phyloP scores from a whole-genome alignment of 305 asterid species.

The Caryopteris hybrid region DNA sequence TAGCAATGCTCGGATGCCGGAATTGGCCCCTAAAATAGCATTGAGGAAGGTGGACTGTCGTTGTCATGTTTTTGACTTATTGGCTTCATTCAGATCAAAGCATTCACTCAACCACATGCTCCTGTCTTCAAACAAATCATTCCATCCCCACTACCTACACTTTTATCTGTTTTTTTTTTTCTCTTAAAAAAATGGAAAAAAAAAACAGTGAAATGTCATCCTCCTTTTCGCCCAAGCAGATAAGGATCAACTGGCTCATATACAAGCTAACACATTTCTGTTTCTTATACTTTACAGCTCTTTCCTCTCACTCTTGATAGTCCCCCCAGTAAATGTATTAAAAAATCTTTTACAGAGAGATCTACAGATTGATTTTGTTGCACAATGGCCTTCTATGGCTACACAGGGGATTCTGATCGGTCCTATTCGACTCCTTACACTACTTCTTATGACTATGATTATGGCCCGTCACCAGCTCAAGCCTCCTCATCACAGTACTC shows the following conservation, averaged over 20 bases:
- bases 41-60: conserved; percentile 17
- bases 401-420: conserved; percentile 32
- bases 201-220: neutral
- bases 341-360: too few species aligned
- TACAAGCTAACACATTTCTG: neutral
- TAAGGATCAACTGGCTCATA: conserved; percentile 34
- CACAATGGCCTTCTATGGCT: conserved; percentile 57
- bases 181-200: neutral
- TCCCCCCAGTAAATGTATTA: too few species aligned
- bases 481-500: neutral
- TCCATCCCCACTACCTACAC: neutral
- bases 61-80: conserved; percentile 13
- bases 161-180: neutral
- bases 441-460: conserved; percentile 11
- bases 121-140: conserved; percentile 8
- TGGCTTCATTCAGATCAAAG: neutral
- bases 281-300: neutral
- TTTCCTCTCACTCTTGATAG: neutral
- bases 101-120: conserved; percentile 16
- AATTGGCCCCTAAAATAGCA: neutral
- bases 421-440: conserved; percentile 31
- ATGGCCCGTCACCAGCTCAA: conserved; percentile 16
- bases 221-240: conserved; percentile 18
- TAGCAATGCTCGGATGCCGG: neutral
- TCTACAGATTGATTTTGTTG: neutral